Conservation (phyloP, 2,329 filamentous ascomycete species). For the Alternaria angustiovoidea region DNA sequence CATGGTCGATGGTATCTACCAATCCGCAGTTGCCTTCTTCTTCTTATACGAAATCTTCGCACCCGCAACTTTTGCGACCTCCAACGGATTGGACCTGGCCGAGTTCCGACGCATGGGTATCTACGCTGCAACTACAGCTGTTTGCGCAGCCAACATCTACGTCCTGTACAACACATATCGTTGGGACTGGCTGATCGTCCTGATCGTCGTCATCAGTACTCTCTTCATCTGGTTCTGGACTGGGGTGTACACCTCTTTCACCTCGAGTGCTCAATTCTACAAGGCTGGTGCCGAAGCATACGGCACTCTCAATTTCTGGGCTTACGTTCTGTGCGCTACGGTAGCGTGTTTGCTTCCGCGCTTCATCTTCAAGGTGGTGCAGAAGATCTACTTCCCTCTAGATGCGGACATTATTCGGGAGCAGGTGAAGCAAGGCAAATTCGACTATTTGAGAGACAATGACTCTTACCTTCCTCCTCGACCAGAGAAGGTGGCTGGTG, state of each 20-base stretch:
- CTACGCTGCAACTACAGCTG: conserved; percentile 83
- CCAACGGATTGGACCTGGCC: conserved; percentile 76
- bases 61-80: conserved; percentile 72
- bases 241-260: conserved; percentile 78
- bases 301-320: conserved; percentile 85
- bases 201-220: conserved; percentile 83
- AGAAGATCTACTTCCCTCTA: conserved; percentile 92
- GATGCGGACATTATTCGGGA: conserved; percentile 96
- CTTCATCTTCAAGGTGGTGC: conserved; percentile 83
- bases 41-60: conserved; percentile 84
- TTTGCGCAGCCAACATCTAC: conserved; percentile 91
- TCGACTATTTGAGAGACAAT: conserved; percentile 72
- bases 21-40: conserved; percentile 92
- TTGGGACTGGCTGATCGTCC: conserved; percentile 95
- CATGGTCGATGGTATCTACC: conserved; percentile 94
- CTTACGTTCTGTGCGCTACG: conserved; percentile 78
- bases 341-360: conserved; percentile 86
- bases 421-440: conserved; percentile 83
- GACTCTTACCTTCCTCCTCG: conserved; percentile 59
- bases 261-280: conserved; percentile 72
- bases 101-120: conserved; percentile 87
- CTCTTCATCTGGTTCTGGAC: conserved; percentile 96
- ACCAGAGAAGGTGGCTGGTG: conserved; percentile 54
- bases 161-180: conserved; percentile 95
- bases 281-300: conserved; percentile 81